Evolutionary conservation across 78 protist species (phyloP), one percentile per base, ranked within the genome.

Genomic region (Creolimax fragrantissima): DNA sequence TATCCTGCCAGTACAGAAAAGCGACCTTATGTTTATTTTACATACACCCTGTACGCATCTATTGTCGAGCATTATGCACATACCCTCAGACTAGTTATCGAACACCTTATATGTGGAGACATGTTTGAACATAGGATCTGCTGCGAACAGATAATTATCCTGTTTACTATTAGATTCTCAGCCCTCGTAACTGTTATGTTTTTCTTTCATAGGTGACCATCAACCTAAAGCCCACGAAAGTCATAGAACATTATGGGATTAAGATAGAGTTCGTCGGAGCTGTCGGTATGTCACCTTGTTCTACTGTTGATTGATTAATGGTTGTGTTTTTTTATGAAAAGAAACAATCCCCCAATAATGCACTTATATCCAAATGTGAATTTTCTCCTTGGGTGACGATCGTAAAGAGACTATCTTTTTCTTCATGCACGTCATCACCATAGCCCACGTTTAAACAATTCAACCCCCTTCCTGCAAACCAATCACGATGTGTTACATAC

Each of bases 211-310:
- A 58, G 91, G 95, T 95, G 41, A 5, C 83, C 35, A 66, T 95
- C 85, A 67, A 41, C 4, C 35, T 94, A 24, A 93, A 92, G 3
- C 92, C 92, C 32, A 66, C 92, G 3, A 93, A 93, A 92, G 92
- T 90, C 91, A 67, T 97, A 58, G 98, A 97, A 90, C 98, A 96
- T 94, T 4, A 81, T 36, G 99, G 98, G 36, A 96, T 98, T 92
- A 94, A 89, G 44, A 90, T 96, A 35, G 98, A 97, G 89, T 92
- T 98, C 41, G 81, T 98, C n/a, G 99, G 99, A 32, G 95, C 88
- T 45, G 97, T 96, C 3, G 95, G 44, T 74, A 41, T 95, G 45
- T 92, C n/a, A n/a, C n/a, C n/a, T n/a, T n/a, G n/a, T n/a, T n/a
- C n/a, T n/a, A n/a, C n/a, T n/a, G n/a, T n/a, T n/a, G n/a, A n/a